A percentile compares a stretch with the other conserved stretches of the same genome.
These are phyloP conservation scores for Podospora sp. DNA, from an alignment of 495 filamentous ascomycete species.

Conservation along the genomic window DNA sequence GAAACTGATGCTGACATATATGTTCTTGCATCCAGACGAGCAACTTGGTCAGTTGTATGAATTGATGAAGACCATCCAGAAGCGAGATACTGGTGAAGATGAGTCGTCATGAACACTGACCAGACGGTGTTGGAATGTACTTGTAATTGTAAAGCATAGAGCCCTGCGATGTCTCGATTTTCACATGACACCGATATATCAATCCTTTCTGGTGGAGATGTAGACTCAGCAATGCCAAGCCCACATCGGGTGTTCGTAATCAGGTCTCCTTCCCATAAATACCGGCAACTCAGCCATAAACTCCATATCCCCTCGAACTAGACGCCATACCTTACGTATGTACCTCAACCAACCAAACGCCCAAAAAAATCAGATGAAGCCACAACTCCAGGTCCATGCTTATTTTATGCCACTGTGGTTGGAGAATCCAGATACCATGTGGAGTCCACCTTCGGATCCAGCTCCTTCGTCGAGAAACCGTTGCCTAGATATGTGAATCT, in stretches of 20 bases:
- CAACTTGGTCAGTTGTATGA: conserved; percentile 93
- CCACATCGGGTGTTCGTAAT: not conserved
- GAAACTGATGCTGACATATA: not conserved
- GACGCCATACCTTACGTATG: not conserved
- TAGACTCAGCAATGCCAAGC: not conserved
- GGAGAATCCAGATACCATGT: conserved; percentile 49
- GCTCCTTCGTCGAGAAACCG: conserved; percentile 49
- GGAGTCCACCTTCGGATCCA: conserved; percentile 38
- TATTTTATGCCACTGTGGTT: conserved; percentile 14
- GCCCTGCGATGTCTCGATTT: not conserved
- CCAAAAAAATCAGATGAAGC: not conserved
- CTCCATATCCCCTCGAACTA: not conserved
- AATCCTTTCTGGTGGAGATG: not conserved
- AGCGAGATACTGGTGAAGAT: conserved; percentile 51
- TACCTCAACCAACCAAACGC: not conserved
- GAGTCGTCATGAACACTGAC: conserved; percentile 8
- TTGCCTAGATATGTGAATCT: conserved; percentile 53
- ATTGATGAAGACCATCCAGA: conserved; percentile 83
- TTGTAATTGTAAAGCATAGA: not conserved
- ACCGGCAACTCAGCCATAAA: too few species aligned
- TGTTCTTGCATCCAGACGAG: conserved; percentile 63
- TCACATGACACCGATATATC: not conserved
- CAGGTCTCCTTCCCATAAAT: too few species aligned
- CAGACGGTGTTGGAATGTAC: not conserved
- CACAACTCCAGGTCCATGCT: not conserved